These are phyloP conservation scores for Argentina anserina DNA, from an alignment of 306 rosid genomes.

Conservation along the genomic window DNA sequence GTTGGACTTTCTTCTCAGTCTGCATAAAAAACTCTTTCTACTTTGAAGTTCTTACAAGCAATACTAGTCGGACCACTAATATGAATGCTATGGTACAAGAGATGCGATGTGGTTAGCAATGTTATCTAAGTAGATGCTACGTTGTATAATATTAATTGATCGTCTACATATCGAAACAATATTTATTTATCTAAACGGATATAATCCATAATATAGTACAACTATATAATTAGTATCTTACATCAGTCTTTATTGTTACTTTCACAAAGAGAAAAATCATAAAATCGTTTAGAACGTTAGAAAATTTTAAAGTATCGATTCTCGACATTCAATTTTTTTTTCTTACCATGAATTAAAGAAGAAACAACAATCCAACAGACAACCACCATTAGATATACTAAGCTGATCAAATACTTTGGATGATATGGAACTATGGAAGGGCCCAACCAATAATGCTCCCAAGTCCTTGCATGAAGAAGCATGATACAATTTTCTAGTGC, in stretches of 20 bases:
- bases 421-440: background rate
- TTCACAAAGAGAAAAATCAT: too few relatives aligned
- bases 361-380: background rate
- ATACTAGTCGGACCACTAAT: background rate
- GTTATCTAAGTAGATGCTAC: background rate
- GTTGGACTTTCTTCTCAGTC: conserved; percentile 2
- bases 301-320: too few relatives aligned
- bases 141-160: background rate
- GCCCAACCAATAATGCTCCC: background rate
- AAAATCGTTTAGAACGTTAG: background rate
- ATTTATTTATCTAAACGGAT: too few relatives aligned
- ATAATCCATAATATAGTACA: too few relatives aligned
- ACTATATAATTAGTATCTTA: too few relatives aligned
- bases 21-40: background rate
- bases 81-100: too few relatives aligned
- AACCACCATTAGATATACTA: background rate
- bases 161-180: background rate
- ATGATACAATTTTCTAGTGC: conserved; percentile 4
- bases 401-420: background rate
- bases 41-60: background rate
- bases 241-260: too few relatives aligned
- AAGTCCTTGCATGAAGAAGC: conserved; percentile 4
- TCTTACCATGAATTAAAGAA: background rate
- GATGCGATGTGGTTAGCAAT: too few relatives aligned
- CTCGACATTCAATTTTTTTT: background rate